Evolutionary conservation across 2,329 filamentous ascomycete species (phyloP), one percentile per base, ranked within the genome.

Genomic region (Dactylellina cionopaga): DNA sequence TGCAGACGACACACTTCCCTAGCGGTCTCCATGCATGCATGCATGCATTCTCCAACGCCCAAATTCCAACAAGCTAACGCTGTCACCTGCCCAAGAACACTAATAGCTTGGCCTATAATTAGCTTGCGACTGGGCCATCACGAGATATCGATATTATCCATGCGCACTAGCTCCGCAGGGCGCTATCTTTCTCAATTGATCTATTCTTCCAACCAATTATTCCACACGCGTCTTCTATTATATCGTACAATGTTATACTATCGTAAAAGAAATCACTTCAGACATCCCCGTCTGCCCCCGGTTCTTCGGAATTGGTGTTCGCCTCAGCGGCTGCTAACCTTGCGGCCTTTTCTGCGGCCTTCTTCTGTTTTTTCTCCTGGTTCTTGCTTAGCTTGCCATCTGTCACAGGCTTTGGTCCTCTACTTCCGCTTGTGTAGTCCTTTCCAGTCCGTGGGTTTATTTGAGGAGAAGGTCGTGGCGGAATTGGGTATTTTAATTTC

Each of bases 401-500:
- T 9, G 27, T 15, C 25, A 33, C 35, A 10, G 52, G 43, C 13
- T 60, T 72, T 15, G 68, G 68, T 1, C 52, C 68, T n/a, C 59
- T 64, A n/a, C 17, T 31, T 46, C 68, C 68, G 17, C 68, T 65
- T 6, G 68, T 24, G 35, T 65, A 72, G 22, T 72, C 68, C 39
- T 59, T 72, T 25, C 68, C 68, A 5, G 68, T 72, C 22, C 29
- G 51, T 2, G 68, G 68, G 10, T 72, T 72, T 7, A 72, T 15
- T 11, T 54, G 68, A 19, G 68, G 49, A 7, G 51, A 52, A 5
- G 68, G 68, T n/a, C 68, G 52, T 4, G 68, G 68, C 46, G 74
- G 60, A 11, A 64, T 85, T 66, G 86, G 86, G 0, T 88, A 87
- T 86, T 85, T 86, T 56, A 85, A 83, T 75, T 85, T 81, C 54